A percentile compares a stretch with the other conserved stretches of the same genome.
These are phyloP conservation scores for Ilex aquifolium DNA, from an alignment of 257 asterid species.

Conservation along the genomic window DNA sequence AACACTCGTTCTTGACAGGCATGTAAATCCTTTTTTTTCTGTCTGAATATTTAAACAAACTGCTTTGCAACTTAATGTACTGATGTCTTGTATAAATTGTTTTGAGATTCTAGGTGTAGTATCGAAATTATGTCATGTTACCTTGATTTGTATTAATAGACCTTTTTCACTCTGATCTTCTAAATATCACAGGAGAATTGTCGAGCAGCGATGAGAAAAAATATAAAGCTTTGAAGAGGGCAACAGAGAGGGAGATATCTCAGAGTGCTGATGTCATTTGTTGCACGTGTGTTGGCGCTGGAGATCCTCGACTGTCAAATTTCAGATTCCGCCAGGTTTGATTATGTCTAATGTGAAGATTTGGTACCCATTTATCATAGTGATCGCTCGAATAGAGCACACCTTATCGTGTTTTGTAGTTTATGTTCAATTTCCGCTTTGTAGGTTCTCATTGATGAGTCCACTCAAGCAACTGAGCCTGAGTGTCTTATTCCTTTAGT, in stretches of 20 bases:
- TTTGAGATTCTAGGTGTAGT: too few relatives aligned
- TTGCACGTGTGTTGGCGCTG: constrained; percentile 98
- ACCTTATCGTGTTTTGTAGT: too few relatives aligned
- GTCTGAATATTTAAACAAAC: too few relatives aligned
- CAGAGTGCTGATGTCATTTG: constrained; percentile 99
- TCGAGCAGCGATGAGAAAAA: constrained; percentile 98
- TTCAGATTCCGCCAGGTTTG: constrained; percentile 90
- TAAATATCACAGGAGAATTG: constrained; percentile 63
- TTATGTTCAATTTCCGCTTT: not conserved
- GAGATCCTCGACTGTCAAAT: constrained; percentile 94
- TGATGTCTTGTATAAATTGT: too few relatives aligned
- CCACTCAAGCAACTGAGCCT: constrained; percentile 96
- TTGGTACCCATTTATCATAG: not conserved
- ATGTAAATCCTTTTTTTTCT: too few relatives aligned
- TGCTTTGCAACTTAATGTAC: too few relatives aligned
- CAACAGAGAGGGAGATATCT: constrained; percentile 97
- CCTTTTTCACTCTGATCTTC: not conserved
- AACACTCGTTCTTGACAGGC: too few relatives aligned
- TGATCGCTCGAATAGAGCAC: not conserved
- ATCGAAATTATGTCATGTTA: too few relatives aligned
- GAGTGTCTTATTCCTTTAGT: constrained; percentile 98
- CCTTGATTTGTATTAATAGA: too few relatives aligned
- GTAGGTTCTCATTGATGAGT: constrained; percentile 96
- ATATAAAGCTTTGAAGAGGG: constrained; percentile 84
- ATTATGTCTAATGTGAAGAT: not conserved